Evolutionary conservation across 2,329 filamentous ascomycete genomes (phyloP), one percentile per base, ranked within the genome.

Genomic region (Fusarium keratoplasticum): DNA sequence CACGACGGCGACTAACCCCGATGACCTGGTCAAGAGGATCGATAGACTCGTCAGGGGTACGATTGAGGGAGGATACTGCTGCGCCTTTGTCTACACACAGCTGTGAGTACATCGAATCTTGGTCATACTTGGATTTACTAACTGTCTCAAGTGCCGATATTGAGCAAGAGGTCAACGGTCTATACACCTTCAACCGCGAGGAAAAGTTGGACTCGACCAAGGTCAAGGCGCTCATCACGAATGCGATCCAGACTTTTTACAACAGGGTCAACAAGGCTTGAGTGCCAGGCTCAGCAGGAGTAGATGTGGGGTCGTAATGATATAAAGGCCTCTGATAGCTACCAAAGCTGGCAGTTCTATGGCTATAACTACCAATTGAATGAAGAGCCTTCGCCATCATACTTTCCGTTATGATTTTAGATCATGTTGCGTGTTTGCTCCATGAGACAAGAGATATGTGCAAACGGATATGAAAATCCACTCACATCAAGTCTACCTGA

Each of bases 151-250:
- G 85, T 40, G 85, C 85, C 66, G 88, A 90, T 76, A 90, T 93
- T 61, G 91, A 93, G 80, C 91, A 93, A 76, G 91, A 93, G 77
- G 89, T 90, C 38, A 93, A 93, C 73, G 91, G 91, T 0, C 76
- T 93, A 27, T 93, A 92, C 74, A 88, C 90, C 0, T 91, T 88
- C 71, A 87, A 92, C 69, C 86, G 91, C 1, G 84, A 86, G 74
- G 87, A 87, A 69, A 93, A 93, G 82, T 82, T 93, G 47, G 86
- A 89, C n/a, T 83, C 88, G 0, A 80, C 77, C 1, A 86, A 86
- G 70, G 87, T 93, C 29, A 91, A 87, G 82, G 85, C 81, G 42
- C 86, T 93, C 16, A 87, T 93, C 65, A 86, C 90, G 61, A 84
- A 85, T 35, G 89, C 88, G 0, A 82, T 84, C 62, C 77, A 84